Base-by-base conservation (phyloP, 208 protist species). In the Tritrichomonas foetus region DNA sequence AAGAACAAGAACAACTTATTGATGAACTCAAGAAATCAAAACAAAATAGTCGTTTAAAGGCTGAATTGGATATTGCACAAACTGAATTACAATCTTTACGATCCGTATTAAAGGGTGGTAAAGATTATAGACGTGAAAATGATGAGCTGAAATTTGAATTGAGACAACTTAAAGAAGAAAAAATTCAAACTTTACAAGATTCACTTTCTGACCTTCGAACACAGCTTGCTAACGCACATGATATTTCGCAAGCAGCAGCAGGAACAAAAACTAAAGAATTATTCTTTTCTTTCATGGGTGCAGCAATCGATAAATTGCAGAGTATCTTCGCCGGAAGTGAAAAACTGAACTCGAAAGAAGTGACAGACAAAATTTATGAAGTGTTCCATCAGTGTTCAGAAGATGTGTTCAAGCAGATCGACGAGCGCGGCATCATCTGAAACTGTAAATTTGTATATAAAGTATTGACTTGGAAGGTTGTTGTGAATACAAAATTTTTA, bases 231-330 rank as follows among this genome's bases (percentile, higher is more conserved):
- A 13, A 44, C 5, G 41, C 44, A 16, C 33, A 57, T 16, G 47
- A 57, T 44, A 89, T 44, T 27, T 55, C 41, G 11, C 25, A 53
- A n/a, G 78, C 78, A 39, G 78, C 44, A 57, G 78, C 78, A 13
- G 47, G 47, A 39, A 89, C 41, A 39, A 89, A 89, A 57, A 47
- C 78, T 13, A 89, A 89, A 57, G 78, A 89, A 57, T 49, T 89
- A 8, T 89, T 89, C 47, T 89, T 89, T 27, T 25, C 47, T 39
- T 89, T 89, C 47, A 50, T 89, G 25, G 78, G 78, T 39, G 2
- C 9, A 39, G 78, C 78, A 57, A 47, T 89, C 2, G 78, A 89
- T 44, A 30, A 89, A 14, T 36, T 89, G 1, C 44, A 89, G 27
- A 33, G 3, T 2, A 53, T 25, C 33, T 89, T 89, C 27, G 44